These are phyloP conservation scores for Xerophyta viscosa DNA, from an alignment of 106 monocot genomes.

Conservation along the genomic window DNA sequence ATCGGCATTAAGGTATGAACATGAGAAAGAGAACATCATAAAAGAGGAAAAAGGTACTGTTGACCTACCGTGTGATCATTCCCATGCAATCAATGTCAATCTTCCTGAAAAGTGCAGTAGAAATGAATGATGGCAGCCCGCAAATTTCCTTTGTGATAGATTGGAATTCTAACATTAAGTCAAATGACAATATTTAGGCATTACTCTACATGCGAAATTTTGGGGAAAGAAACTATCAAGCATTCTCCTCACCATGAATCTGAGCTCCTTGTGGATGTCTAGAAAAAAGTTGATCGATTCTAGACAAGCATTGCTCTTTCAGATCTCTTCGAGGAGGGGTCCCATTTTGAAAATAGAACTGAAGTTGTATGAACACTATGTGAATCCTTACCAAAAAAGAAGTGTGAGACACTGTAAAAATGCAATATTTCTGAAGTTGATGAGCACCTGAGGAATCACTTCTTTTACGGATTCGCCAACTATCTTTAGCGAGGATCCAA, in stretches of 20 bases:
- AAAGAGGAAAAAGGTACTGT: too few species aligned
- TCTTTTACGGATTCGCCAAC: slow-evolving; percentile 59
- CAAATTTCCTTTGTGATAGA: slow-evolving; percentile 72
- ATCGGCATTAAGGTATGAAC: too few species aligned
- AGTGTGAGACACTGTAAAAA: background rate
- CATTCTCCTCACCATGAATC: slow-evolving; percentile 42
- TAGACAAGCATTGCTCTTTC: slow-evolving; percentile 74
- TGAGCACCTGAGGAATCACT: slow-evolving; percentile 78
- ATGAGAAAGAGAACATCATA: too few species aligned
- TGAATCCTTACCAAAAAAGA: background rate
- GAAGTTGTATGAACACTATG: slow-evolving; percentile 10
- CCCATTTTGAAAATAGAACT: slow-evolving; percentile 92
- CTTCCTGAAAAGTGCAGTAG: slow-evolving; percentile 64
- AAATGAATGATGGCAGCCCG: slow-evolving; percentile 79
- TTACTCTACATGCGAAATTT: too few species aligned
- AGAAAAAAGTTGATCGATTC: slow-evolving; percentile 75
- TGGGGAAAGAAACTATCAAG: too few species aligned
- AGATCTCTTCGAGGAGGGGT: slow-evolving; percentile 60
- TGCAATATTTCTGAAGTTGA: too few species aligned
- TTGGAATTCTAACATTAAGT: slow-evolving; percentile 45
- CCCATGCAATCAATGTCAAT: slow-evolving; percentile 61
- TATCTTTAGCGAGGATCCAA: slow-evolving; percentile 70
- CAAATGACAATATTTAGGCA: too few species aligned
- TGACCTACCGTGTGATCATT: slow-evolving; percentile 50
- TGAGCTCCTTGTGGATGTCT: slow-evolving; percentile 61